Conservation (phyloP, 371 early-diverging fungal genomes). For the Phascolomyces articulosus region DNA sequence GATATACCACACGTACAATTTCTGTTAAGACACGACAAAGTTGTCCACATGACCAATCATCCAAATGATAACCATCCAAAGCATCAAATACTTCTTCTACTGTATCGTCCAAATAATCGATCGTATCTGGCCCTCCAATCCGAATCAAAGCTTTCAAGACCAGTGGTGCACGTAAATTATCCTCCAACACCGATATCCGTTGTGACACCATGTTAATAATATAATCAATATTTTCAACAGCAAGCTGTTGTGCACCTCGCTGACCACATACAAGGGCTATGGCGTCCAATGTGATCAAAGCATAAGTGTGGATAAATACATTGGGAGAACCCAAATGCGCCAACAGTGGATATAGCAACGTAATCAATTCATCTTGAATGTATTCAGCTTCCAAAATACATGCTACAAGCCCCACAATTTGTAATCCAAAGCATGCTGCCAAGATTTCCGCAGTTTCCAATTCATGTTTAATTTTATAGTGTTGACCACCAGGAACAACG, state of each 20-base stretch:
- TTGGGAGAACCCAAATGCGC: conserved; percentile 54
- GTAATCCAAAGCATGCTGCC: conserved; percentile 34
- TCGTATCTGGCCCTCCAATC: conserved; percentile 45
- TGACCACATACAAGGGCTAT: conserved; percentile 39
- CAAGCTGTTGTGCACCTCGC: conserved; percentile 32
- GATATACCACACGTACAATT: conserved; percentile 30
- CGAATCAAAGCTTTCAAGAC: conserved; percentile 61
- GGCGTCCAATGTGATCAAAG: conserved; percentile 39
- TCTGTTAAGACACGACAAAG: conserved; percentile 48
- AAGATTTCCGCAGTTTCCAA: conserved; percentile 22
- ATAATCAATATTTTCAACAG: conserved; percentile 66
- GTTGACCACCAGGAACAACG: background rate
- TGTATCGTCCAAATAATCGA: conserved; percentile 60
- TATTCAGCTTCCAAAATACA: conserved; percentile 19
- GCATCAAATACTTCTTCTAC: conserved; percentile 66
- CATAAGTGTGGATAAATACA: conserved; percentile 39
- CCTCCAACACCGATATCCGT: conserved; percentile 43
- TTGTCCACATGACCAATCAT: conserved; percentile 38
- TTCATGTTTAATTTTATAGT: background rate
- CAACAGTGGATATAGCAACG: conserved; percentile 59
- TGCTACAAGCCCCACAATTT: conserved; percentile 30
- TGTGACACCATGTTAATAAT: conserved; percentile 60
- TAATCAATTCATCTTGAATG: conserved; percentile 50
- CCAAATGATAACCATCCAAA: conserved; percentile 48
- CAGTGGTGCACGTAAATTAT: conserved; percentile 52